phyloP scores from a whole-genome alignment of 148 eudicot species.

The Rhododendron henanense region DNA sequence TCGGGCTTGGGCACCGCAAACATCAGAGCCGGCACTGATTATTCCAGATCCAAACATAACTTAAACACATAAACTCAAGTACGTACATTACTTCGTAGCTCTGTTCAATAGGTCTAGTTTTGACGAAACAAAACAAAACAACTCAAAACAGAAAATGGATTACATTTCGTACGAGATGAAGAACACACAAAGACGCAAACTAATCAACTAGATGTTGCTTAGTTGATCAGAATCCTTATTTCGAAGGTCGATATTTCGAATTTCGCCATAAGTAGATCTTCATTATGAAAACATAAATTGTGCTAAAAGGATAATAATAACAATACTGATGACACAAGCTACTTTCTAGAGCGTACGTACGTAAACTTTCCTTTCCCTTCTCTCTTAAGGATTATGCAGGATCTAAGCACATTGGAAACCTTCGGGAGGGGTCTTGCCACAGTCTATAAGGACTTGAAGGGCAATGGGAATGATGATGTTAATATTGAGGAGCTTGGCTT shows the following conservation, averaged over 20 bases:
- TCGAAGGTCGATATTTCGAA: neutral
- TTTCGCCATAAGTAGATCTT: neutral
- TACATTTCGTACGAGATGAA: neutral
- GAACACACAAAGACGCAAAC: neutral
- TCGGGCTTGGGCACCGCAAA: no score
- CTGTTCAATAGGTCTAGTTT: neutral
- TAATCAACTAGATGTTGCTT: neutral
- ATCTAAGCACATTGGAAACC: constrained; percentile 52
- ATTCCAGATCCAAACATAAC: neutral
- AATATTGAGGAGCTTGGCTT: constrained; percentile 49
- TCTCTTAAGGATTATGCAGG: neutral
- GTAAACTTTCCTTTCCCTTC: neutral
- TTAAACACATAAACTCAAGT: neutral
- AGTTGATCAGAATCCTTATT: neutral
- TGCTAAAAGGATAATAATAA: neutral
- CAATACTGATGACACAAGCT: neutral
- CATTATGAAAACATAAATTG: neutral
- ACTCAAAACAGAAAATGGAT: neutral
- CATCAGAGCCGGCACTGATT: no score
- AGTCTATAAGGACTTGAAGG: constrained; percentile 50
- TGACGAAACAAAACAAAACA: neutral
- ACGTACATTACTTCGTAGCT: neutral
- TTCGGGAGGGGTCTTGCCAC: constrained; percentile 61
- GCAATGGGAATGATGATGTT: constrained; percentile 58
- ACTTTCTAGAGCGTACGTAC: neutral